These are phyloP conservation scores for Aspergillus ochraceus DNA, from an alignment of 2,329 filamentous ascomycete species.

Conservation along the genomic window DNA sequence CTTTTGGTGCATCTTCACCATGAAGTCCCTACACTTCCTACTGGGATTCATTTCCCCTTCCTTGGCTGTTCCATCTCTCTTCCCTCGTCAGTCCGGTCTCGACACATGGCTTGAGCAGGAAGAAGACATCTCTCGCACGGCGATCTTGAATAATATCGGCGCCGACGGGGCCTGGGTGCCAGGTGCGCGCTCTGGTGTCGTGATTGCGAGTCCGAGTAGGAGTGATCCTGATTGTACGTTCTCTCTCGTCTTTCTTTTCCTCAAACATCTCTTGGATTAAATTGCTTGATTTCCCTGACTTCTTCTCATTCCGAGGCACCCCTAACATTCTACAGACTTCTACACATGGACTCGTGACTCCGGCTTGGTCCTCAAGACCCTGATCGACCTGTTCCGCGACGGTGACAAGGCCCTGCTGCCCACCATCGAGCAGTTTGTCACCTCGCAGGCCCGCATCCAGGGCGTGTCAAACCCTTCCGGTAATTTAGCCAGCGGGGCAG, in stretches of 20 bases:
- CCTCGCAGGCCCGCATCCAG: slow-evolving; percentile 66
- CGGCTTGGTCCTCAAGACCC: slow-evolving; percentile 66
- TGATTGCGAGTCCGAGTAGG: slow-evolving; percentile 59
- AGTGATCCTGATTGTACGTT: slow-evolving; percentile 54
- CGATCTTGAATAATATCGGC: slow-evolving; percentile 57
- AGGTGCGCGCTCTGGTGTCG: slow-evolving; percentile 52
- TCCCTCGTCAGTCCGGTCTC: slow-evolving; percentile 8
- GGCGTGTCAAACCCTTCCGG: slow-evolving; percentile 70
- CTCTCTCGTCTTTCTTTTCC: background rate
- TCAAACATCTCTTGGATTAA: too few species aligned
- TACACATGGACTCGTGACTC: slow-evolving; percentile 79
- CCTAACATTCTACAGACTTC: slow-evolving; percentile 56
- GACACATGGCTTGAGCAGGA: slow-evolving; percentile 38
- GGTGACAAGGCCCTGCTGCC: slow-evolving; percentile 62
- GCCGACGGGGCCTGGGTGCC: slow-evolving; percentile 49
- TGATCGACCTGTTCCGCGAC: slow-evolving; percentile 67
- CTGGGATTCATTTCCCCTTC: background rate
- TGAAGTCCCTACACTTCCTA: background rate
- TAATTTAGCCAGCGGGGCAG: slow-evolving; percentile 45
- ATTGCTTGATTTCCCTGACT: too few species aligned
- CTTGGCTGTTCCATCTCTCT: background rate
- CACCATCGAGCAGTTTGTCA: slow-evolving; percentile 67
- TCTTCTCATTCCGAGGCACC: too few species aligned
- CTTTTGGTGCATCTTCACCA: background rate
- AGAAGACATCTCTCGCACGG: slow-evolving; percentile 50